A percentile compares a stretch with the other conserved stretches of the same genome.
phyloP scores from a whole-genome alignment of 2,329 filamentous ascomycete genomes.

The Scedosporium minutisporum region DNA sequence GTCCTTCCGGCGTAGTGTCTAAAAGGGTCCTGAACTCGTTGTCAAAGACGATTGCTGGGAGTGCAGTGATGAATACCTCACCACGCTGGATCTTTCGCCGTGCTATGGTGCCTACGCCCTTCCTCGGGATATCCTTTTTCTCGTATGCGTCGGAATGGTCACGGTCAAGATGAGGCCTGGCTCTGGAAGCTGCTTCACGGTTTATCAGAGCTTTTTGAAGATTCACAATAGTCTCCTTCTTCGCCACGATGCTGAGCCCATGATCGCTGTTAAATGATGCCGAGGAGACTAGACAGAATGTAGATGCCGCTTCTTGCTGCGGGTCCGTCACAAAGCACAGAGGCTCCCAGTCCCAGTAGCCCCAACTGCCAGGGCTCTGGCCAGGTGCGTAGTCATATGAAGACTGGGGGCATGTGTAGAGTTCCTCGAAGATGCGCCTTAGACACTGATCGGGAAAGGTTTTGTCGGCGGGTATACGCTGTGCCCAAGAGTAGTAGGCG shows the following conservation, averaged over 20 bases:
- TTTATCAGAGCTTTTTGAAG: background rate
- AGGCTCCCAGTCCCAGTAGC: background rate
- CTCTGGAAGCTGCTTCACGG: background rate
- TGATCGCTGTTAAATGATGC: background rate
- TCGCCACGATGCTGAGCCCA: background rate
- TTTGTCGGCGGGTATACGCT: background rate
- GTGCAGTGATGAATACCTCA: background rate
- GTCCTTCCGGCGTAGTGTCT: background rate
- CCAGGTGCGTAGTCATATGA: background rate
- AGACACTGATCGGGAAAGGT: background rate
- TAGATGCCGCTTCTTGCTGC: background rate
- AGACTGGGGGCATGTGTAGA: background rate
- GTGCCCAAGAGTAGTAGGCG: background rate
- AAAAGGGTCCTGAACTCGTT: background rate
- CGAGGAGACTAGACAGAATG: background rate
- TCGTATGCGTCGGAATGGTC: background rate
- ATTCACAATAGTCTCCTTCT: background rate
- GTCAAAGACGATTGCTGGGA: background rate
- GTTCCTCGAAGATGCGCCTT: background rate
- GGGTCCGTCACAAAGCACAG: background rate
- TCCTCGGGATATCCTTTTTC: background rate
- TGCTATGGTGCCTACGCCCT: background rate
- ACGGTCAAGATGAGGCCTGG: background rate
- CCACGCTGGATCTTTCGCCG: background rate
- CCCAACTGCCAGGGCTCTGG: background rate